Base-by-base conservation (phyloP, 2,329 filamentous ascomycete species). In the Fusarium sp. region DNA sequence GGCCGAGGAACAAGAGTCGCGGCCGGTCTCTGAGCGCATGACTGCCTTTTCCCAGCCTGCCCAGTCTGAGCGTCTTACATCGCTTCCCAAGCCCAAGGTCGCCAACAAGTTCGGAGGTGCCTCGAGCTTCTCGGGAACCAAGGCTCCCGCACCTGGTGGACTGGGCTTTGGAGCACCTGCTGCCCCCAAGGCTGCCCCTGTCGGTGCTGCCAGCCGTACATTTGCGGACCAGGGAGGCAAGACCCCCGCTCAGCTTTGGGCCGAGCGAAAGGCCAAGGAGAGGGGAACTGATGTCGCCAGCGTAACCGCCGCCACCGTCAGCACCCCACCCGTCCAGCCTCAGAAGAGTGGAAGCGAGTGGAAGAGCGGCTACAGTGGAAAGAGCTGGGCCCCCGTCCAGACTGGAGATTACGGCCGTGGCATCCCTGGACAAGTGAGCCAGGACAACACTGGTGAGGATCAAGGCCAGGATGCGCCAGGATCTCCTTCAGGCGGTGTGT, bases 161-260 rank as follows among this genome's bases (percentile, higher is more conserved):
- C 90, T 91, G 38, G 91, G 91, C 25, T 90, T 91, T 36, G 86
- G 94, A 60, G 89, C 89, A 40, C 85, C 90, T 14, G 82, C 88
- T 10, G 86, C 91, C 31, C 81, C 90, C 27, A 84, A 91, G 4
- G 80, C 85, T 22, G 79, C 86, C 22, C 91, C 93, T 7, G 88
- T 98, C 29, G 95, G 95, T 29, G 89, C 91, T 74, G 95, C 95
- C 40, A 97, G 95, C 84, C 92, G 95, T 79, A 98, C 95, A 1
- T 99, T 98, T 86, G 97, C 97, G 18, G 95, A 98, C 76, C 88
- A 97, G 82, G 95, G 94, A 73, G 97, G 97, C 71, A 99, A 98
- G 87, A 98, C 97, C 6, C 97, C 97, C 8, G 95, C 97, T 33
- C 97, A 99, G 83, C 85, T 98, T 38, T 99, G 97, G 97, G 96